phyloP scores from a whole-genome alignment of 164 flowering plant genomes.

The Nymphaea colorata region DNA sequence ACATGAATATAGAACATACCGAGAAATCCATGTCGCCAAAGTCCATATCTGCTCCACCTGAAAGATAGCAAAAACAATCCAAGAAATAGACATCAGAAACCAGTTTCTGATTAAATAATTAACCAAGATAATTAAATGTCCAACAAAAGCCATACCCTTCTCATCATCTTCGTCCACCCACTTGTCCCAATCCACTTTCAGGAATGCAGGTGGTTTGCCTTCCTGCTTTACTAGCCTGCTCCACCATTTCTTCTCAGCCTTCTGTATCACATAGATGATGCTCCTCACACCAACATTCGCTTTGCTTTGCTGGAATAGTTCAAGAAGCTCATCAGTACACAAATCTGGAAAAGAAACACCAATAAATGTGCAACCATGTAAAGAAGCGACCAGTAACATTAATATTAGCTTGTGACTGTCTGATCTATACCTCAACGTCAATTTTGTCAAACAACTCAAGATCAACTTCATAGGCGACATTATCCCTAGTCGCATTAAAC shows the following conservation, averaged over 20 bases:
- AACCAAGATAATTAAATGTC: not conserved
- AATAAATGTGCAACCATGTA: not conserved
- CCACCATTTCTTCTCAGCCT: conserved; percentile 77
- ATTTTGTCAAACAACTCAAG: conserved; percentile 50
- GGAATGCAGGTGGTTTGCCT: conserved; percentile 49
- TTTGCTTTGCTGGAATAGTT: conserved; percentile 50
- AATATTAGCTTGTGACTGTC: no score
- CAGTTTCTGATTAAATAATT: not conserved
- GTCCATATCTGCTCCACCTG: conserved; percentile 36
- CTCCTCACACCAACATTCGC: conserved; percentile 38
- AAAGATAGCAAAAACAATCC: not conserved
- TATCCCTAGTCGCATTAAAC: conserved; percentile 50
- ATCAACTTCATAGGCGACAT: conserved; percentile 38
- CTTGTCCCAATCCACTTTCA: conserved; percentile 74
- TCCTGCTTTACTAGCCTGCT: conserved; percentile 40
- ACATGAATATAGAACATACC: conserved; percentile 18
- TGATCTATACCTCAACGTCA: conserved; percentile 38
- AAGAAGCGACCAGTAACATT: no score
- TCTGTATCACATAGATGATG: conserved; percentile 44
- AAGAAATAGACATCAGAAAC: not conserved
- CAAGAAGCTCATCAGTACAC: not conserved
- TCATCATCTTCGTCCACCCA: conserved; percentile 83
- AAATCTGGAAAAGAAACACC: no score
- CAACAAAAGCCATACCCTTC: conserved; percentile 14
- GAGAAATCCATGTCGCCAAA: conserved; percentile 49